These are phyloP conservation scores for Hypoxylon sp. DNA, from an alignment of 2,329 filamentous ascomycete genomes.

Conservation along the genomic window DNA sequence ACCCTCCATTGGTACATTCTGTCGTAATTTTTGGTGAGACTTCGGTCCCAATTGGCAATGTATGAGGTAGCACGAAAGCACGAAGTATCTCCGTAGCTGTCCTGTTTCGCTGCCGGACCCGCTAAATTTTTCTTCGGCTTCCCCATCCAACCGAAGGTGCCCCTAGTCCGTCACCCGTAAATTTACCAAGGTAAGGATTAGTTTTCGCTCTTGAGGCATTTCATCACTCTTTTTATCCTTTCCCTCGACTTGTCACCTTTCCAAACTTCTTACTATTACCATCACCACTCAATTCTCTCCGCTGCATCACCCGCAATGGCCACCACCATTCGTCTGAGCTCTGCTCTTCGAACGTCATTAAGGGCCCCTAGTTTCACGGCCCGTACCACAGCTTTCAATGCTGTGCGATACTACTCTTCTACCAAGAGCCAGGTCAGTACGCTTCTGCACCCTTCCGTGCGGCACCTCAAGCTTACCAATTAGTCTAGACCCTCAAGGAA, in stretches of 20 bases:
- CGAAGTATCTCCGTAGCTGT: slow-evolving; percentile 35
- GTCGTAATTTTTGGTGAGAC: slow-evolving; percentile 38
- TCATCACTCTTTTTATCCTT: slow-evolving; percentile 41
- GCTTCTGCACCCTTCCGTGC: slow-evolving; percentile 41
- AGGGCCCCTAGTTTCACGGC: slow-evolving; percentile 76
- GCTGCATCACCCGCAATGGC: slow-evolving; percentile 74
- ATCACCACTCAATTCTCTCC: slow-evolving; percentile 30
- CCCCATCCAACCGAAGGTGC: slow-evolving; percentile 45
- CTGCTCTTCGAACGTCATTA: slow-evolving; percentile 84
- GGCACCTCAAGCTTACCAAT: slow-evolving; percentile 47
- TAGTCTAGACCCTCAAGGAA: slow-evolving; percentile 89
- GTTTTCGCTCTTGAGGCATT: slow-evolving; percentile 43
- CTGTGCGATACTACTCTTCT: slow-evolving; percentile 86
- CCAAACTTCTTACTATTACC: slow-evolving; percentile 9
- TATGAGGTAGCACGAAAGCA: slow-evolving; percentile 12
- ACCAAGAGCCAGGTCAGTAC: slow-evolving; percentile 85
- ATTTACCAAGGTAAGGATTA: slow-evolving; percentile 42
- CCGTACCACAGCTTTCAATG: slow-evolving; percentile 82
- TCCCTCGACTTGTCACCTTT: slow-evolving; percentile 28
- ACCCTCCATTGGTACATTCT: slow-evolving; percentile 24
- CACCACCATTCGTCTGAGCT: slow-evolving; percentile 84
- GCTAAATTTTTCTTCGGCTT: slow-evolving; percentile 44
- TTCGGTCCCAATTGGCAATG: slow-evolving; percentile 31
- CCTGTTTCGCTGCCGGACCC: slow-evolving; percentile 37
- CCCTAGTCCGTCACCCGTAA: slow-evolving; percentile 41